These are phyloP conservation scores for Sequoiadendron giganteum DNA, from an alignment of 75 land plant genomes.

Conservation along the genomic window DNA sequence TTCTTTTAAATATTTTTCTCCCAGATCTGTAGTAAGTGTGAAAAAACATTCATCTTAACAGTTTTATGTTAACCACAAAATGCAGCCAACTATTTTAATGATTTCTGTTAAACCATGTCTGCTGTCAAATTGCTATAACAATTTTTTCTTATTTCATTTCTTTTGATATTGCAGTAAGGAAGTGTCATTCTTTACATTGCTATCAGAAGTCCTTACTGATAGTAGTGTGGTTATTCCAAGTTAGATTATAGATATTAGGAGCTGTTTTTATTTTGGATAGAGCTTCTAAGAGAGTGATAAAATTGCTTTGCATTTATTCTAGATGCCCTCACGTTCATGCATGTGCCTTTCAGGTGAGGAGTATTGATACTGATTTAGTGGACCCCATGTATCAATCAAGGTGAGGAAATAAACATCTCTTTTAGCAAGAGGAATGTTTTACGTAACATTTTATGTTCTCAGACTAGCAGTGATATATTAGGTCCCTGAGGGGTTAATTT, in stretches of 20 bases:
- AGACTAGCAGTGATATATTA: neutral
- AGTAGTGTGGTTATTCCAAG: neutral
- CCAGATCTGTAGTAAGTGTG: neutral
- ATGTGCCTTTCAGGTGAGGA: constrained; percentile 38
- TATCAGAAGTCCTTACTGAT: neutral
- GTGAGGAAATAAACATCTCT: constrained; percentile 15
- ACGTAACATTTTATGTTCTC: neutral
- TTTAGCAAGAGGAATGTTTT: neutral
- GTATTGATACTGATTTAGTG: constrained; percentile 37
- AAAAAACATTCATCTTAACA: neutral
- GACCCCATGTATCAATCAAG: constrained; percentile 65
- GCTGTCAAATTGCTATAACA: neutral
- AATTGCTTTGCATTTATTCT: neutral
- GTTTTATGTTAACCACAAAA: neutral
- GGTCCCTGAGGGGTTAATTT: neutral
- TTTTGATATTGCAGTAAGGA: neutral
- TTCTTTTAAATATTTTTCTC: neutral
- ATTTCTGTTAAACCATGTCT: neutral
- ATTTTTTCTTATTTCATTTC: neutral
- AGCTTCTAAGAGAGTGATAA: neutral
- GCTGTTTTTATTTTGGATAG: neutral
- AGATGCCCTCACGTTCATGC: neutral
- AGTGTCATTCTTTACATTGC: neutral
- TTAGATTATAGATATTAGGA: neutral
- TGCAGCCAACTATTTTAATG: neutral